Conservation (phyloP, 2,329 filamentous ascomycete species). For the Diaporthe australafricana region DNA sequence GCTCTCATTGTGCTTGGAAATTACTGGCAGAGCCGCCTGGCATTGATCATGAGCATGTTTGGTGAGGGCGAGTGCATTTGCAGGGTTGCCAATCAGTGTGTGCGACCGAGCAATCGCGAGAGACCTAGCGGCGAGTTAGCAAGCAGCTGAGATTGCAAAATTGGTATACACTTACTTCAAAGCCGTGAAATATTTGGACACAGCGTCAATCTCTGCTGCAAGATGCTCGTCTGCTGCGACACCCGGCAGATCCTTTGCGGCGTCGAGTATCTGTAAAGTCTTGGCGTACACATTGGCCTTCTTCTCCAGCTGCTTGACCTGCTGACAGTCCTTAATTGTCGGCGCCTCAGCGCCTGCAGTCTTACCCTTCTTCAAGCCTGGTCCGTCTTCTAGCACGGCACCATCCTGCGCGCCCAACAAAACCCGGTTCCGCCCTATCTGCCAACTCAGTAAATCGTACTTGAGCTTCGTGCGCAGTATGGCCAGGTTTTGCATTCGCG, state of each 20-base stretch:
- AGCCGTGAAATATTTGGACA: slow-evolving; percentile 85
- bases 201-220: slow-evolving; percentile 81
- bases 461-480: slow-evolving; percentile 94
- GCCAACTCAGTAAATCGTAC: slow-evolving; percentile 94
- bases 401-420: slow-evolving; percentile 88
- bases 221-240: slow-evolving; percentile 86
- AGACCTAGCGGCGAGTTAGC: slow-evolving; percentile 63
- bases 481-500: slow-evolving; percentile 90
- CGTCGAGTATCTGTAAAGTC: slow-evolving; percentile 89
- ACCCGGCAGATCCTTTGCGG: slow-evolving; percentile 88
- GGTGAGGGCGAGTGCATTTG: slow-evolving; percentile 88
- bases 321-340: slow-evolving; percentile 63
- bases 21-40: slow-evolving; percentile 59
- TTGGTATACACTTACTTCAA: slow-evolving; percentile 73
- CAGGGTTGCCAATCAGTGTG: slow-evolving; percentile 75
- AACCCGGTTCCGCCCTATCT: slow-evolving; percentile 91
- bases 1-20: slow-evolving; percentile 53
- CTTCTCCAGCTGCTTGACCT: slow-evolving; percentile 84
- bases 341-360: slow-evolving; percentile 70
- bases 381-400: slow-evolving; percentile 64
- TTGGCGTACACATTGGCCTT: slow-evolving; percentile 91
- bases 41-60: slow-evolving; percentile 76
- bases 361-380: slow-evolving; percentile 53
- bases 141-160: not conserved
- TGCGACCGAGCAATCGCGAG: slow-evolving; percentile 89